Percentiles rank a stretch among this genome's conserved stretches.
phyloP scores from a whole-genome alignment of 164 flowering plant species.

The Macadamia tetraphylla region DNA sequence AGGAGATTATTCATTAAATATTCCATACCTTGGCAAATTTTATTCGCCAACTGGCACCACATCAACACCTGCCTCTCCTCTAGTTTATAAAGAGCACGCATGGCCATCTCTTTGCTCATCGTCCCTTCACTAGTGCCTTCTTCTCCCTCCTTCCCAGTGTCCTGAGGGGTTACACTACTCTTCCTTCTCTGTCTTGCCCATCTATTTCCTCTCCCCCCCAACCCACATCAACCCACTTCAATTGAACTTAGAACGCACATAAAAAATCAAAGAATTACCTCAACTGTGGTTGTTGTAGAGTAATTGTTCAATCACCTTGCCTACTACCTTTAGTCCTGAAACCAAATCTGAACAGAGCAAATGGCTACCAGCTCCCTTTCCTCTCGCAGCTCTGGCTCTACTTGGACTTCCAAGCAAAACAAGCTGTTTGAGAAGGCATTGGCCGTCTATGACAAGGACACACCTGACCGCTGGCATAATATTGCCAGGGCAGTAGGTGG shows the following conservation, averaged over 20 bases:
- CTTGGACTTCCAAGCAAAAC: conserved; percentile 66
- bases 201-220: background rate
- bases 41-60: conserved; percentile 17
- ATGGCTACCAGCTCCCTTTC: conserved; percentile 27
- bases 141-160: background rate
- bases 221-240: background rate
- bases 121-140: background rate
- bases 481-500: conserved; percentile 65
- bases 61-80: background rate
- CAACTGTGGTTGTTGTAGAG: background rate
- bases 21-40: conserved; percentile 6
- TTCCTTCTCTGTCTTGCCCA: background rate
- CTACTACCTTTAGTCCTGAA: background rate
- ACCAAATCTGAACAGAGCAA: background rate
- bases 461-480: conserved; percentile 65
- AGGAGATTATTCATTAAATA: background rate
- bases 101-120: conserved; percentile 13
- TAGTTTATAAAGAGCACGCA: conserved; percentile 13
- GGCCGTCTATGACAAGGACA: conserved; percentile 51
- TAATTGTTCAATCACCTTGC: background rate
- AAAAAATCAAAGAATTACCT: too few species aligned
- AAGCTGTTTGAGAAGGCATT: conserved; percentile 66
- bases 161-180: background rate
- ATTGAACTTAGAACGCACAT: too few species aligned
- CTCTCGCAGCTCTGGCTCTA: conserved; percentile 7